Base-by-base conservation (phyloP, 2,329 filamentous ascomycete species). In the Penicillium sp. region DNA sequence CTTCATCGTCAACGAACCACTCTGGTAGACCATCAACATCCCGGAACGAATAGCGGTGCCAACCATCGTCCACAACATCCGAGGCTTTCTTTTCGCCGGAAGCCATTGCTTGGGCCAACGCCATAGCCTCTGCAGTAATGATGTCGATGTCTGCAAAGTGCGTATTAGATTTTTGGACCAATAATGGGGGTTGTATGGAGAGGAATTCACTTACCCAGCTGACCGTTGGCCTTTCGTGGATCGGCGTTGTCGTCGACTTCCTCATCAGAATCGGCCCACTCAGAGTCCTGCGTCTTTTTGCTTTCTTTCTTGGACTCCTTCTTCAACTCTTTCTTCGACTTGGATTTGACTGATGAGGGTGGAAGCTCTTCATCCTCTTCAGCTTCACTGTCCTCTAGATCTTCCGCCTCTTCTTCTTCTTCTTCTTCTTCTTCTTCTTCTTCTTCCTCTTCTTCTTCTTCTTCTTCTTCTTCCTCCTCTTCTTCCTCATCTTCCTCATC, bases 91-190 rank as follows among this genome's bases (percentile, higher is more conserved):
- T 90, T 65, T 91, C 80, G 39, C 91, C 91, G 0, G 86, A 89
- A 3, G 90, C 93, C 50, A 98, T 84, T 64, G 89, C 82, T 56
- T 97, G 93, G 0, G 93, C 94, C 12, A 98, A 79, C 0, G 91
- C 94, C 93, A 98, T 98, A 55, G 94, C 93, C 75, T 98, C 93
- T 4, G 90, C 93, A n/a, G 93, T 98, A 64, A 97, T 95, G 62
- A 98, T 97, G 67, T 97, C 90, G 70, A 98, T 95, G 65, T 96
- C 90, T 78, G 70, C 66, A 46, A 13, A 36, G 29, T 18, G 5
- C 29, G 42, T 47, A 55, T 65, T 57, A 64, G 61, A 47, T 50
- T 12, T n/a, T 12, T 29, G 18, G 45, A 26, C 9, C 32, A 34
- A 27, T 35, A 24, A 32, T 57, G 60, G 25, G 64, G 62, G 12